Evolutionary conservation across 768 basidiomycete species (phyloP), one percentile per base, ranked within the genome.

Genomic region (Tulasnella sp.): DNA sequence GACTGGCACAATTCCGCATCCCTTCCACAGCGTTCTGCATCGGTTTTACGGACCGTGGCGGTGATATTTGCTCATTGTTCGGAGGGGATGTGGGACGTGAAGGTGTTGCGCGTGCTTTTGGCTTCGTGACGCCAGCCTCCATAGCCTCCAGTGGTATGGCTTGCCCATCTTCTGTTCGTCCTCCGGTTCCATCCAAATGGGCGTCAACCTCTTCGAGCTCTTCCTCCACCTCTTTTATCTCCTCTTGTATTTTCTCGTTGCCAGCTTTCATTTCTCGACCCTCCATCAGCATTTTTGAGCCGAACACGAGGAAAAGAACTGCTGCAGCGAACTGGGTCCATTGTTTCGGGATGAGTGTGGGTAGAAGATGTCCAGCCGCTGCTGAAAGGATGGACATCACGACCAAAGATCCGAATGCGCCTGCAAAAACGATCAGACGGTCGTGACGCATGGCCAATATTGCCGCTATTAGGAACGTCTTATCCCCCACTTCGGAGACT

Each of bases 331-430:
- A 82, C 80, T 93, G 92, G 18, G 93, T 92, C 89, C 89, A 93
- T 81, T 86, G 80, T 72, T 87, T 89, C 12, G 97, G 96, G 58
- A 97, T 89, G 48, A 99, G 89, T 0, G 92, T 90, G 0, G 96
- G 93, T 0, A 99, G 90, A 72, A 99, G 86, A 84, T 95, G 93
- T 0, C 98, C 98, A 88, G 99, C 89, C n/a, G 91, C 93, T 16
- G 97, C 96, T 19, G 94, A 96, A 75, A 99, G 91, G 58, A 97
- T 87, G 74, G 95, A 96, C 98, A 99, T 99, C 85, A 98, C 86
- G 77, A 93, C 88, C 71, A 99, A 90, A 10, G 96, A 95, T 21
- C 90, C 88, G 82, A 98, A 92, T 1, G 98, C 97, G 42, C 97
- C 98, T 31, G 84, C 88, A 84, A 98, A 98, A 80, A 99, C 96